phyloP scores from a whole-genome alignment of 2,329 filamentous ascomycete species.

The Epichloe sp. region DNA sequence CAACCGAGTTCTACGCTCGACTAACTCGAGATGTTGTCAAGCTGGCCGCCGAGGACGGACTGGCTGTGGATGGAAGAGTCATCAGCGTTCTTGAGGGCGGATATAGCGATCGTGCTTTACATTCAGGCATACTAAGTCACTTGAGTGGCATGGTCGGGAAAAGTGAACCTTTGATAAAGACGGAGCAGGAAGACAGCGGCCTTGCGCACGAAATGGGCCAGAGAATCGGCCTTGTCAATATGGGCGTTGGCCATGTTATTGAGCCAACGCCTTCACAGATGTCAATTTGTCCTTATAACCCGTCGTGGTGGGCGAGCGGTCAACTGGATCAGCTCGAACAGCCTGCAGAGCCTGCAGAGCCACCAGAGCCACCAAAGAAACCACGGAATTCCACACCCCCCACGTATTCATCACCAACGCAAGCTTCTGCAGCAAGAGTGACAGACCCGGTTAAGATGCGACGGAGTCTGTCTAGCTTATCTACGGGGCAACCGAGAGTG shows the following conservation, averaged over 20 bases:
- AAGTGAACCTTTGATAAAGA: slow-evolving; percentile 28
- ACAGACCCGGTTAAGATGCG: slow-evolving; percentile 53
- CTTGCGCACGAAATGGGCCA: slow-evolving; percentile 47
- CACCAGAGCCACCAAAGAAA: slow-evolving; percentile 37
- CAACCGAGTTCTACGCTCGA: slow-evolving; percentile 89
- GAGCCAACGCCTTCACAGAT: slow-evolving; percentile 7
- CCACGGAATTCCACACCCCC: slow-evolving; percentile 46
- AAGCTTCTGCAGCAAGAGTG: slow-evolving; percentile 73
- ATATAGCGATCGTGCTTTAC: slow-evolving; percentile 84
- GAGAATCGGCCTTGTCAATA: slow-evolving; percentile 29
- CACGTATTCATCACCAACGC: slow-evolving; percentile 77
- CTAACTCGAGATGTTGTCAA: slow-evolving; percentile 77
- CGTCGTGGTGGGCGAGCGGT: slow-evolving; percentile 55
- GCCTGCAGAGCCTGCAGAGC: slow-evolving; percentile 37
- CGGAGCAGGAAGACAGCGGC: slow-evolving; percentile 22
- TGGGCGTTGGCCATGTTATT: slow-evolving; percentile 12
- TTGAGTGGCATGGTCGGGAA: slow-evolving; percentile 63
- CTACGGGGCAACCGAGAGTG: slow-evolving; percentile 11
- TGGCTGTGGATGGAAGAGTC: slow-evolving; percentile 67
- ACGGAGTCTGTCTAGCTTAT: slow-evolving; percentile 46
- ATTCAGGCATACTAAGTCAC: slow-evolving; percentile 81
- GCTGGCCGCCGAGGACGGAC: slow-evolving; percentile 66
- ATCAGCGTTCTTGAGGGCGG: slow-evolving; percentile 93
- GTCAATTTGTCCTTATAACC: slow-evolving; percentile 41
- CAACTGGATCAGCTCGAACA: slow-evolving; percentile 59